phyloP scores from a whole-genome alignment of 2,329 filamentous ascomycete genomes.

The Clonostachys sp. region DNA sequence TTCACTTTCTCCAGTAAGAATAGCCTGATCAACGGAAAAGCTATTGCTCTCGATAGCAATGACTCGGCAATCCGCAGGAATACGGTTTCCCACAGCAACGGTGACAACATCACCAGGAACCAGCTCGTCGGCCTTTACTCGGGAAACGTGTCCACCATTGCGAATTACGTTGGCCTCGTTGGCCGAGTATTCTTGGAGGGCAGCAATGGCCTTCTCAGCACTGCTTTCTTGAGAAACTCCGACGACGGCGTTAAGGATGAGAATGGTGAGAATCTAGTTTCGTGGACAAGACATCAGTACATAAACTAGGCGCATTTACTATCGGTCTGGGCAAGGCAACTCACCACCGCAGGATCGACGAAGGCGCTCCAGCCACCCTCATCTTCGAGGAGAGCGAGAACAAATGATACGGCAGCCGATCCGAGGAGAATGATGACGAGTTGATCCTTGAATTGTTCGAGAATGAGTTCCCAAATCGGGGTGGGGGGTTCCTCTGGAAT shows the following conservation, averaged over 20 bases:
- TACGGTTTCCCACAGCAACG: constrained; percentile 83
- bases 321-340: constrained; percentile 18
- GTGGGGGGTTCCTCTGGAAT: constrained; percentile 88
- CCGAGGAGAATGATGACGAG: constrained; percentile 91
- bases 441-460: constrained; percentile 99
- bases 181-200: constrained; percentile 96
- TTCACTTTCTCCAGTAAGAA: constrained; percentile 95
- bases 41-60: constrained; percentile 93
- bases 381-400: constrained; percentile 87
- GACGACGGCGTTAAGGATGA: constrained; percentile 94
- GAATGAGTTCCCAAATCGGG: constrained; percentile 89
- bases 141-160: constrained; percentile 68
- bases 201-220: constrained; percentile 96
- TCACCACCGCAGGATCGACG: constrained; percentile 89
- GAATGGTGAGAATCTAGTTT: constrained; percentile 83
- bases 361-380: constrained; percentile 95
- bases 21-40: constrained; percentile 94
- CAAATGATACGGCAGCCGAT: constrained; percentile 89
- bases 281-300: not conserved
- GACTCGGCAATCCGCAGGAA: constrained; percentile 91
- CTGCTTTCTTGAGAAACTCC: constrained; percentile 98
- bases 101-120: constrained; percentile 92
- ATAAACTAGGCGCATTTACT: not conserved
- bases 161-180: constrained; percentile 94
- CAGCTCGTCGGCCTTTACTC: constrained; percentile 92